Percentiles rank a stretch among this genome's conserved stretches.
These are phyloP conservation scores for Scutellaria barbata DNA, from an alignment of 257 asterid species.

Conservation along the genomic window DNA sequence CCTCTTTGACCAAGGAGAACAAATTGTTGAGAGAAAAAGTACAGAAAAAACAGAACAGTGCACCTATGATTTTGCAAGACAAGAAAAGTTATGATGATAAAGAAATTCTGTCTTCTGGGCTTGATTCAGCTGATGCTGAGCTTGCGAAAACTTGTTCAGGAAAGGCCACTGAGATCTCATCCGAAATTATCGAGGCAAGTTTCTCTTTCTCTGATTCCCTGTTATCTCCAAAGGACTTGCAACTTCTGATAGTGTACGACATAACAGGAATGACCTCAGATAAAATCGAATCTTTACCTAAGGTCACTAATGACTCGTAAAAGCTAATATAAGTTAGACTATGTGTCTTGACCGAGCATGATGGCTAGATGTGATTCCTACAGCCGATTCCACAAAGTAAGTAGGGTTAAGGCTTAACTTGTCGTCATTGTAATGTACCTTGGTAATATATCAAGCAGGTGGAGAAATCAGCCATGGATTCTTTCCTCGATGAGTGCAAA, in stretches of 20 bases:
- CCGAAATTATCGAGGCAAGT: slow-evolving; percentile 52
- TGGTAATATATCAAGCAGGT: slow-evolving; percentile 45
- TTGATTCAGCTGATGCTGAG: slow-evolving; percentile 33
- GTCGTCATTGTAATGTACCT: slow-evolving; percentile 21
- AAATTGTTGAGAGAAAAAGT: slow-evolving; percentile 55
- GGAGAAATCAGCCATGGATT: slow-evolving; percentile 40
- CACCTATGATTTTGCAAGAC: slow-evolving; percentile 31
- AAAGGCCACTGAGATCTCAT: slow-evolving; percentile 43
- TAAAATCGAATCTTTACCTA: background rate
- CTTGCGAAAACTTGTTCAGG: slow-evolving; percentile 38
- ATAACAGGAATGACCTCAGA: background rate
- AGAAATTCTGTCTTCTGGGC: slow-evolving; percentile 34
- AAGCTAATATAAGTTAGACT: background rate
- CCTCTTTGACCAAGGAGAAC: slow-evolving; percentile 66
- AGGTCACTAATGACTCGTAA: background rate
- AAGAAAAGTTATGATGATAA: slow-evolving; percentile 30
- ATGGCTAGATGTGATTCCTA: too few relatives aligned
- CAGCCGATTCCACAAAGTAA: too few relatives aligned
- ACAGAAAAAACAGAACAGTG: slow-evolving; percentile 39
- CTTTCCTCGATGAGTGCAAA: slow-evolving; percentile 36
- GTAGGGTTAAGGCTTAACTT: too few relatives aligned
- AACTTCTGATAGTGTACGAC: background rate
- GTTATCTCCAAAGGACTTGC: background rate
- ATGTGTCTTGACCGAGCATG: too few relatives aligned
- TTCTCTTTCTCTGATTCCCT: slow-evolving; percentile 13